phyloP scores from a whole-genome alignment of 768 basidiomycete genomes.

The Termitomyces sp. region DNA sequence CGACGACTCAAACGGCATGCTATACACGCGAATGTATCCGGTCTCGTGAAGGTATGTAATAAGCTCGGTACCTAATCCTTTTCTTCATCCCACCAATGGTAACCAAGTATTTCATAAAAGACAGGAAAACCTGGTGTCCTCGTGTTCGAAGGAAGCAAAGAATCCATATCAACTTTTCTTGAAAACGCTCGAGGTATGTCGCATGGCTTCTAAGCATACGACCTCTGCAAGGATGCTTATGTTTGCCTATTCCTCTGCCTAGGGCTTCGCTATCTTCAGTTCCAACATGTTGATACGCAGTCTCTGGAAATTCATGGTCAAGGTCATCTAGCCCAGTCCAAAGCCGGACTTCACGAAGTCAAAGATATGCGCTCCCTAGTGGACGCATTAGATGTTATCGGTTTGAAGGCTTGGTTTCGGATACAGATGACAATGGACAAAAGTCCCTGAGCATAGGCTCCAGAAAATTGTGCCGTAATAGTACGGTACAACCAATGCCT shows the following conservation, averaged over 20 bases:
- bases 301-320: slow-evolving; percentile 15
- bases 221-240: too few species aligned
- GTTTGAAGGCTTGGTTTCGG: slow-evolving; percentile 36
- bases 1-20: slow-evolving; percentile 38
- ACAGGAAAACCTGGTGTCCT: slow-evolving; percentile 41
- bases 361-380: slow-evolving; percentile 31
- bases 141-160: slow-evolving; percentile 35
- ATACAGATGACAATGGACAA: slow-evolving; percentile 33
- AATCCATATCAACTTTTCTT: slow-evolving; percentile 32
- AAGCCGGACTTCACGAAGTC: slow-evolving; percentile 33
- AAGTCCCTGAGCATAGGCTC: slow-evolving; percentile 7
- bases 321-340: slow-evolving; percentile 21
- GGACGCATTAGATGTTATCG: slow-evolving; percentile 25
- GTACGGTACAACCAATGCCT: not conserved
- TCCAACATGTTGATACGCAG: slow-evolving; percentile 37
- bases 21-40: slow-evolving; percentile 31
- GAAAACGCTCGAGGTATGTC: slow-evolving; percentile 32
- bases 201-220: too few species aligned
- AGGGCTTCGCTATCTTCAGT: slow-evolving; percentile 42
- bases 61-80: not conserved
- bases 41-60: slow-evolving; percentile 41
- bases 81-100: not conserved
- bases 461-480: not conserved
- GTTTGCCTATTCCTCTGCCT: not conserved
- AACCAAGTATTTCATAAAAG: slow-evolving; percentile 14